A percentile compares a stretch with the other conserved stretches of the same genome.
phyloP scores from a whole-genome alignment of 139 green algal species.

The Monoraphidium neglectum region DNA sequence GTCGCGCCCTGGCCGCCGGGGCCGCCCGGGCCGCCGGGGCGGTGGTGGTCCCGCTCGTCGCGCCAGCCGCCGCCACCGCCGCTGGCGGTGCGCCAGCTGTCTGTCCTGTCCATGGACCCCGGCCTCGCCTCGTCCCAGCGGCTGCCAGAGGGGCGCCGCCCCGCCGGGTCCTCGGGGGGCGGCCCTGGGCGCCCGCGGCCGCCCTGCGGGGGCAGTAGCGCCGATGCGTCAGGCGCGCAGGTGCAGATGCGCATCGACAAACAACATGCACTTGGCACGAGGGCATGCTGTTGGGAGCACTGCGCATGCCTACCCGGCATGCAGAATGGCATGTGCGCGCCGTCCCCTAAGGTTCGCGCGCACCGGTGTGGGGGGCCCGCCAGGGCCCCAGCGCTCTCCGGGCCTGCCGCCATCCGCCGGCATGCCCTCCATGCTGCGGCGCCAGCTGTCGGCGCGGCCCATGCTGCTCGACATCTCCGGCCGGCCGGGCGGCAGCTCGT shows the following conservation, averaged over 20 bases:
- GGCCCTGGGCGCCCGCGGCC: conserved; percentile 3
- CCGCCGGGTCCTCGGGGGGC: background rate
- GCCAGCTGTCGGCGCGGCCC: conserved; percentile 18
- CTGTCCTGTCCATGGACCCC: conserved; percentile 7
- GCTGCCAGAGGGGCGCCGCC: background rate
- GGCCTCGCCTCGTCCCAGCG: conserved; percentile 27
- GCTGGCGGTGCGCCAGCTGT: conserved; percentile 19
- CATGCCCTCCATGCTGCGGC: conserved; percentile 1
- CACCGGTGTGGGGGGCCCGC: conserved; percentile 18
- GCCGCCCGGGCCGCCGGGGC: background rate
- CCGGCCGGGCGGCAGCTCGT: conserved; percentile 18
- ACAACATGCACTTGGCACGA: too few relatives aligned
- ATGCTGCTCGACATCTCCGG: background rate
- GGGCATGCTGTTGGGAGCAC: too few relatives aligned
- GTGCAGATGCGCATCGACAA: too few relatives aligned
- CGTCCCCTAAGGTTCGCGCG: background rate
- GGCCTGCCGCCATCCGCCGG: background rate
- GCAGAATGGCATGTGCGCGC: too few relatives aligned
- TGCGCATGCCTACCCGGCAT: too few relatives aligned
- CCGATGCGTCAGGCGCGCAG: too few relatives aligned
- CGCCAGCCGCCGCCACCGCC: background rate
- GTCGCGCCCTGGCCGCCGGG: background rate
- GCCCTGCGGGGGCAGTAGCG: too few relatives aligned
- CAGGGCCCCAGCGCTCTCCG: conserved; percentile 17
- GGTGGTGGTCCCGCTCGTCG: background rate